phyloP scores from a whole-genome alignment of 768 basidiomycete genomes.

The Naganishia antarctica region DNA sequence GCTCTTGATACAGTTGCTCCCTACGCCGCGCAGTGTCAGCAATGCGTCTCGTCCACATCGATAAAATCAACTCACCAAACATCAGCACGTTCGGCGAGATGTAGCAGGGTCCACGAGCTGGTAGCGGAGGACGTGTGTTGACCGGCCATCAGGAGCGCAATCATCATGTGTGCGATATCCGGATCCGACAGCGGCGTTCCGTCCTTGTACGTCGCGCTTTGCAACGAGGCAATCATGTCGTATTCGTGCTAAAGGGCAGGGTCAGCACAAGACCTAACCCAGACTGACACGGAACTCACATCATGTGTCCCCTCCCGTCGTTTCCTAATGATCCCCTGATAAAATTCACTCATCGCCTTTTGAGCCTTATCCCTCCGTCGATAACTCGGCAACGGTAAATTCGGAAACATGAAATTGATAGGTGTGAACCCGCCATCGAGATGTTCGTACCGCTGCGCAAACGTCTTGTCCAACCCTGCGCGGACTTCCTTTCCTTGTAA shows the following conservation, averaged over 20 bases:
- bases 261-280: not conserved
- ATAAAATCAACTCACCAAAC: no score
- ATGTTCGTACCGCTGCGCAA: constrained; percentile 77
- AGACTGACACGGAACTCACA: constrained; percentile 48
- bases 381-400: constrained; percentile 85
- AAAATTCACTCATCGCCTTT: constrained; percentile 88
- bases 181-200: constrained; percentile 74
- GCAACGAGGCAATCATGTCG: constrained; percentile 88
- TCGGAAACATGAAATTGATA: constrained; percentile 90
- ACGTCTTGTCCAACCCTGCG: constrained; percentile 67
- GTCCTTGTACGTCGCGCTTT: constrained; percentile 74
- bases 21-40: no score
- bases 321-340: constrained; percentile 74
- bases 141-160: constrained; percentile 97
- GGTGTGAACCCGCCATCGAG: constrained; percentile 96
- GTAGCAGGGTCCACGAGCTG: constrained; percentile 82
- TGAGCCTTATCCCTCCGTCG: constrained; percentile 82
- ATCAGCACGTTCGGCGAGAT: constrained; percentile 70
- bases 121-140: constrained; percentile 96
- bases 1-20: constrained; percentile 81
- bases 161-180: constrained; percentile 97
- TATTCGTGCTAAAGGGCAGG: constrained; percentile 57
- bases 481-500: constrained; percentile 91
- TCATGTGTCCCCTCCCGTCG: constrained; percentile 55
- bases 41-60: no score